Base-by-base conservation (phyloP, 768 basidiomycete species). In the Udeniomyces megalosporus region DNA sequence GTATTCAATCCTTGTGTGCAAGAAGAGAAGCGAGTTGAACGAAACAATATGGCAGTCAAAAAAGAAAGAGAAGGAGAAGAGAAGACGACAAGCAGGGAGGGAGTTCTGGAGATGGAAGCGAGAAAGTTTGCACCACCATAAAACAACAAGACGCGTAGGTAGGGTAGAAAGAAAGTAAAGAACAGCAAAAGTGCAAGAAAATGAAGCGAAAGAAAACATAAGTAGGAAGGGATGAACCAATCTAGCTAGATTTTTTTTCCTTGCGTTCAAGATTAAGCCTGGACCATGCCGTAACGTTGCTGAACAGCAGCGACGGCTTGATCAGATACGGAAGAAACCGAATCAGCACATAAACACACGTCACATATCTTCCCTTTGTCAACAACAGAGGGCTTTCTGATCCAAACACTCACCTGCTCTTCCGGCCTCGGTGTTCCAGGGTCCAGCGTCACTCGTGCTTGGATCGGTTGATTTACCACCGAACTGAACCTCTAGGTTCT, bases 401-500 rank as follows among this genome's bases (percentile, higher is more conserved):
- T 17, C 38, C 38, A 42, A 8, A 1, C 10, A 44, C 58, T 38
- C 58, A 60, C 58, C 60, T 52, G 47, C 35, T 50, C 24, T 46
- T 15, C 60, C 60, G 2, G 12, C 60, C 29, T 61, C 60, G 11
- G 67, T 68, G 69, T 86, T 87, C 93, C 92, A 96, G 10, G 93
- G 92, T 8, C 93, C 93, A 0, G 80, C 86, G 74, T 99, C 88
- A 66, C 90, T 71, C 60, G 83, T 86, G 74, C 92, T 96, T 0
- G 90, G 88, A 0, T 80, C 86, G 1, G 70, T 63, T 69, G 91
- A 96, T 46, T 78, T 71, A 72, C 93, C 93, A 0, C 93, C 92
- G 73, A 90, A 81, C 69, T 87, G 85, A 68, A 76, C 79, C 3
- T 92, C 93, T 58, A 99, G 72, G 73, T 86, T 88, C 75, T 90